Percentiles rank a stretch among this genome's conserved stretches.
Evolutionary conservation across 805 yeast species (phyloP).

Genomic region (Candida chilensis): DNA sequence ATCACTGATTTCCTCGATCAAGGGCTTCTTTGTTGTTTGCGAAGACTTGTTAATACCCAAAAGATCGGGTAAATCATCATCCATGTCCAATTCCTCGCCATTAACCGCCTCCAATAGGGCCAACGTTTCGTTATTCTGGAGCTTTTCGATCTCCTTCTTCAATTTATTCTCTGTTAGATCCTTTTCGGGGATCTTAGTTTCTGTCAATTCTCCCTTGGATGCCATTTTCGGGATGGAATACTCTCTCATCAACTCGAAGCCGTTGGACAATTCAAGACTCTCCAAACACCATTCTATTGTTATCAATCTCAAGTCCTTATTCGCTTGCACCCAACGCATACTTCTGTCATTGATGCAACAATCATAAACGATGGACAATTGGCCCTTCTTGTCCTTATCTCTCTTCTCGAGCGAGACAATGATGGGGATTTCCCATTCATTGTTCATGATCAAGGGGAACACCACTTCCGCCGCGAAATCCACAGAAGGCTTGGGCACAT

Average conservation of each 20-base stretch:
- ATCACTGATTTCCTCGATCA: constrained; percentile 47
- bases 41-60: constrained; percentile 12
- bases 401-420: constrained; percentile 50
- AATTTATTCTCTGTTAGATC: constrained; percentile 31
- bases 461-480: constrained; percentile 49
- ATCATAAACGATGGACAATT: constrained; percentile 57
- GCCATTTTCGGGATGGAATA: constrained; percentile 62
- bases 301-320: constrained; percentile 52
- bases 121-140: constrained; percentile 29
- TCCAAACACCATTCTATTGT: constrained; percentile 81
- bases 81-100: constrained; percentile 9
- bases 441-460: constrained; percentile 54
- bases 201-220: constrained; percentile 53
- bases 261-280: constrained; percentile 52
- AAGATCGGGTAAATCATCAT: constrained; percentile 16
- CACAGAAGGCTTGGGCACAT: constrained; percentile 53
- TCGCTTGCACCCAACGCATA: constrained; percentile 50
- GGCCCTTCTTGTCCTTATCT: constrained; percentile 65
- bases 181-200: constrained; percentile 30
- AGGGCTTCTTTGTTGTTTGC: constrained; percentile 18
- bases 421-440: constrained; percentile 83
- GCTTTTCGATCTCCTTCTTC: constrained; percentile 20
- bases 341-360: constrained; percentile 67
- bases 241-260: constrained; percentile 49
- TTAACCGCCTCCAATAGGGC: constrained; percentile 30